Evolutionary conservation across 2,329 filamentous ascomycete species (phyloP).

Genomic region (Xylaria sp.): DNA sequence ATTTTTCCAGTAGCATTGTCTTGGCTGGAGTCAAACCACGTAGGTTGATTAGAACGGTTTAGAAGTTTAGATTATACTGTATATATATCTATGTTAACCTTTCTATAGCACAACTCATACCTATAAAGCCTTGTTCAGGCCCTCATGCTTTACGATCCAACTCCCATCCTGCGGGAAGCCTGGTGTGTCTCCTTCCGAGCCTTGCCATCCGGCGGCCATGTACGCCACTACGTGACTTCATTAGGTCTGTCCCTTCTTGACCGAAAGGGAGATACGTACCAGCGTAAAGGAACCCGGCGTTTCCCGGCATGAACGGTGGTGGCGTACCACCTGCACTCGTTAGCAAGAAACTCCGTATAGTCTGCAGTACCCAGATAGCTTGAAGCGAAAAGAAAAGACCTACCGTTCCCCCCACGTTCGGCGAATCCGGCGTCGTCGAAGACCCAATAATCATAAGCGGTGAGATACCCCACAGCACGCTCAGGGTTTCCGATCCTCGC

Average conservation of each 20-base stretch:
- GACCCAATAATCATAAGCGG: slow-evolving; percentile 49
- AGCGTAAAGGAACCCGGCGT: slow-evolving; percentile 46
- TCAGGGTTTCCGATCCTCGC: slow-evolving; percentile 49
- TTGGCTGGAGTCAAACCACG: background rate
- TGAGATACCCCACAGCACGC: slow-evolving; percentile 49
- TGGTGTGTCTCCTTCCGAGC: slow-evolving; percentile 39
- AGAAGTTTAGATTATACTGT: background rate
- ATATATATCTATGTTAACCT: slow-evolving; percentile 1
- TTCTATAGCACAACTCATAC: background rate
- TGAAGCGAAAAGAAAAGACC: background rate
- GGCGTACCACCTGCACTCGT: slow-evolving; percentile 33
- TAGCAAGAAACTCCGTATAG: slow-evolving; percentile 3
- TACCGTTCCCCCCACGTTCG: slow-evolving; percentile 24
- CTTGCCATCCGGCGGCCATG: slow-evolving; percentile 43
- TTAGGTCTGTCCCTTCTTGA: background rate
- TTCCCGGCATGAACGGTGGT: slow-evolving; percentile 47
- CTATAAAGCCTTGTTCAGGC: slow-evolving; percentile 43
- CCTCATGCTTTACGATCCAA: slow-evolving; percentile 46
- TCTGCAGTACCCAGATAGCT: background rate
- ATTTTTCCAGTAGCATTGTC: background rate
- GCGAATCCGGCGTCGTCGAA: slow-evolving; percentile 47
- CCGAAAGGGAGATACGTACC: slow-evolving; percentile 23
- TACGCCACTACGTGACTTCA: slow-evolving; percentile 42
- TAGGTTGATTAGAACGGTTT: background rate
- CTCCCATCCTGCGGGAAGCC: slow-evolving; percentile 45